phyloP scores from a whole-genome alignment of 2,329 filamentous ascomycete genomes.

The Chrysoporthe puriensis region DNA sequence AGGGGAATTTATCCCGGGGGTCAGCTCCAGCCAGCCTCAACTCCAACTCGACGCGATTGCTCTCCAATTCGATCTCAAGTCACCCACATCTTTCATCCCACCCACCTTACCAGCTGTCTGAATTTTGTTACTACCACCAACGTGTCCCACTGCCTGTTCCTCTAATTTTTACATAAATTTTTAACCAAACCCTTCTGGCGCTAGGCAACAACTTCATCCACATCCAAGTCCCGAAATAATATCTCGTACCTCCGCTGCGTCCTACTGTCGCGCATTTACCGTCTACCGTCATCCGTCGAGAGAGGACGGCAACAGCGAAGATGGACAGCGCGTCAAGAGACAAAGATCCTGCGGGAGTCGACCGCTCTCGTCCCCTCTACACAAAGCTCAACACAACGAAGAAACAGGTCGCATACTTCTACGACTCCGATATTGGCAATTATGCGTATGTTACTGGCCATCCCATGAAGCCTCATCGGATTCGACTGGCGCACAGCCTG shows the following conservation, averaged over 20 bases:
- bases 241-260: background rate
- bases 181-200: background rate
- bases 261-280: background rate
- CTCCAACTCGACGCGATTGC: background rate
- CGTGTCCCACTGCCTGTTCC: background rate
- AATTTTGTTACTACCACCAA: background rate
- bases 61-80: background rate
- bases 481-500: constrained; percentile 91
- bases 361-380: constrained; percentile 51
- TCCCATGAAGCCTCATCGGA: constrained; percentile 98
- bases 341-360: constrained; percentile 40
- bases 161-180: background rate
- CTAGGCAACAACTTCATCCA: background rate
- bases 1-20: no score
- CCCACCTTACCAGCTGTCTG: background rate
- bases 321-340: constrained; percentile 18
- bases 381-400: constrained; percentile 48
- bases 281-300: background rate
- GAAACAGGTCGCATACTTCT: constrained; percentile 96
- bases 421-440: constrained; percentile 97
- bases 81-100: background rate
- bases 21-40: background rate
- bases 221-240: background rate
- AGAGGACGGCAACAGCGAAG: background rate
- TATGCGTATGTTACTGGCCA: constrained; percentile 97